These are phyloP conservation scores for Citrus australasica DNA, from an alignment of 345 rosid species.

Conservation along the genomic window DNA sequence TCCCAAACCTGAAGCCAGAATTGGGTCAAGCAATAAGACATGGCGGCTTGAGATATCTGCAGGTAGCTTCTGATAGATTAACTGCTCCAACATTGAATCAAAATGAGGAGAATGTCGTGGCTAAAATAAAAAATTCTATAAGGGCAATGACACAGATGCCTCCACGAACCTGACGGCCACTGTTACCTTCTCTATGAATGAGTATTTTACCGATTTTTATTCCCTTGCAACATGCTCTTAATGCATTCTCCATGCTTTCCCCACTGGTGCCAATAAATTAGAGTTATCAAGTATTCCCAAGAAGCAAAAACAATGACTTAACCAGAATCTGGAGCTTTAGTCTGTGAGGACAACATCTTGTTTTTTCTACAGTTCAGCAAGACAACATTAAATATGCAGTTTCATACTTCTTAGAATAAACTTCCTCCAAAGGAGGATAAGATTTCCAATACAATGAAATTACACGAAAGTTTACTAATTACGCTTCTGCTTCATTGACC, in stretches of 20 bases:
- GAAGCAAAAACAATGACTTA: not conserved
- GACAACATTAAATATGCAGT: not conserved
- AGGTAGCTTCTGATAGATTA: conserved; percentile 90
- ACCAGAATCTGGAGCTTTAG: not conserved
- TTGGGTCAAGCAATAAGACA: conserved; percentile 82
- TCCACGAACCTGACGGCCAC: conserved; percentile 71
- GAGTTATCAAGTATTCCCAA: not conserved
- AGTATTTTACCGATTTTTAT: conserved; percentile 89
- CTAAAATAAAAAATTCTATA: not conserved
- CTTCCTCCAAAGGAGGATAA: too few relatives aligned
- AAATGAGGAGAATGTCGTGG: not conserved
- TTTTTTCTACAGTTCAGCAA: not conserved
- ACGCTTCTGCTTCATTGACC: not conserved
- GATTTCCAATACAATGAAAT: not conserved
- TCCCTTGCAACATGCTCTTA: conserved; percentile 93
- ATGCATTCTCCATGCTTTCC: conserved; percentile 95
- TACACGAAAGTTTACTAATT: not conserved
- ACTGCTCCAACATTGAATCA: conserved; percentile 38
- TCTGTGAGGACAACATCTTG: not conserved
- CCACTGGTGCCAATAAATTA: conserved; percentile 47
- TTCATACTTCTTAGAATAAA: too few relatives aligned
- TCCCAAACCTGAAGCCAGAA: conserved; percentile 83
- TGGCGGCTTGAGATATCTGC: conserved; percentile 80
- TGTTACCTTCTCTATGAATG: conserved; percentile 67
- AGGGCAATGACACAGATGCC: not conserved